Conservation (phyloP, 2,329 filamentous ascomycete genomes). For the Ceratocystis eucalypticola region DNA sequence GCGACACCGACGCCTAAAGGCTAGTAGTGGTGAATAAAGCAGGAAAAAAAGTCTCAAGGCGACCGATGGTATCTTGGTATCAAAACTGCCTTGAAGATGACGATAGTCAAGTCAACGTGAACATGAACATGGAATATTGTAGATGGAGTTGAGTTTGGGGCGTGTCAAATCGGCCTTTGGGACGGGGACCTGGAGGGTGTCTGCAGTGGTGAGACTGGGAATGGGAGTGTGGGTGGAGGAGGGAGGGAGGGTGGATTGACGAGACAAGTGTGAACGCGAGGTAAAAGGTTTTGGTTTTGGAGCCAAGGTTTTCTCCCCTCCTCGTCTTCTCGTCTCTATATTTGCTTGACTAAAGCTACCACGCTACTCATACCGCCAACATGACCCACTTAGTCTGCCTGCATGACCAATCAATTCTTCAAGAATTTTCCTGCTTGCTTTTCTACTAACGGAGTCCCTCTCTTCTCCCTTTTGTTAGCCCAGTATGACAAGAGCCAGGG, state of each 20-base stretch:
- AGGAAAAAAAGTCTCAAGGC: not conserved
- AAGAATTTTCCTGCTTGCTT: not conserved
- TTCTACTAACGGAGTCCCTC: conserved; percentile 1
- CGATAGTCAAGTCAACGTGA: conserved; percentile 10
- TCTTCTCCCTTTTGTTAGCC: conserved; percentile 2
- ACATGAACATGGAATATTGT: conserved; percentile 10
- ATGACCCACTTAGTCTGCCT: not conserved
- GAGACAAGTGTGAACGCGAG: conserved; percentile 13
- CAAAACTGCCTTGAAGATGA: conserved; percentile 7
- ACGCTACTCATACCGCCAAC: not conserved
- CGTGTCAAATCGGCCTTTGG: conserved; percentile 16
- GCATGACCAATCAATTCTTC: not conserved
- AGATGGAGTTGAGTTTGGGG: conserved; percentile 15
- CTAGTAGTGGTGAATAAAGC: not conserved
- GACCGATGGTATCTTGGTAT: not conserved
- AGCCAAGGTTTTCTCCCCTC: conserved; percentile 16
- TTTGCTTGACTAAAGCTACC: not conserved
- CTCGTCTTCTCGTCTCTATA: conserved; percentile 1
- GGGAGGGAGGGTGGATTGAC: conserved; percentile 18
- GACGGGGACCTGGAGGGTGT: conserved; percentile 19
- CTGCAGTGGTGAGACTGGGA: conserved; percentile 19
- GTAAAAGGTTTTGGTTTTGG: conserved; percentile 5
- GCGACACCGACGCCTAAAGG: conserved; percentile 5
- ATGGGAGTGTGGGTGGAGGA: conserved; percentile 19
- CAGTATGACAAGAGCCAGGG: conserved; percentile 12